Base-by-base conservation (phyloP, 2,329 filamentous ascomycete genomes). In the Aureobasidium sp. region DNA sequence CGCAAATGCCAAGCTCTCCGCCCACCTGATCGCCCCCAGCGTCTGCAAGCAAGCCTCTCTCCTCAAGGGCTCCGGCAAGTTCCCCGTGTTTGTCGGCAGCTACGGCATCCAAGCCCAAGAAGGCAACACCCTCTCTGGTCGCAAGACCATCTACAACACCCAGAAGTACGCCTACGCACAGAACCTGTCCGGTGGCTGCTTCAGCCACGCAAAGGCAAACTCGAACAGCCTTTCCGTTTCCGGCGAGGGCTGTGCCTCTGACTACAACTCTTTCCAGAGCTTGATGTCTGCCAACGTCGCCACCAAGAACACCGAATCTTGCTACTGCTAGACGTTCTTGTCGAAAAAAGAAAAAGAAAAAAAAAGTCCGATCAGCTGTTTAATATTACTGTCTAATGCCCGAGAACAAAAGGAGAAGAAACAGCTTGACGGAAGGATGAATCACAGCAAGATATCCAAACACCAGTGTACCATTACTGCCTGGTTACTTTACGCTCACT, bases 21-120 rank as follows among this genome's bases (percentile, higher is more conserved):
- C 67, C 29, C 57, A 69, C 40, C 67, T 70, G 63, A 64, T 72
- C n/a, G 61, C 66, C 2, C 64, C 69, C 9, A 64, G 63, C 45
- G 67, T 73, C 57, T 71, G 70, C 54, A 65, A 65, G 8, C 66
- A 73, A 42, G 66, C 68, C 11, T 61, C 62, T 19, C 64, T 64
- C 44, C 60, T 69, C 44, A 66, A 64, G n/a, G 62, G 65, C 5
- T 61, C 62, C 56, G 58, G 52, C 53, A 72, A 69, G 44, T 72
- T 72, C 65, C 71, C 71, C 0, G 66, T 69, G 7, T 73, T 74
- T 52, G 67, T 74, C 11, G 73, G 73, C 31, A 72, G 74, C 63
- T 74, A 71, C 71, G 66, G 68, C 3, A 66, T 74, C 17, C 70
- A 75, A 65, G 68, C 68, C 3, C 62, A 66, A 27, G 66, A 67